Evolutionary conservation across 2,329 filamentous ascomycete species (phyloP).

Genomic region (Hymenoscyphus albidus): DNA sequence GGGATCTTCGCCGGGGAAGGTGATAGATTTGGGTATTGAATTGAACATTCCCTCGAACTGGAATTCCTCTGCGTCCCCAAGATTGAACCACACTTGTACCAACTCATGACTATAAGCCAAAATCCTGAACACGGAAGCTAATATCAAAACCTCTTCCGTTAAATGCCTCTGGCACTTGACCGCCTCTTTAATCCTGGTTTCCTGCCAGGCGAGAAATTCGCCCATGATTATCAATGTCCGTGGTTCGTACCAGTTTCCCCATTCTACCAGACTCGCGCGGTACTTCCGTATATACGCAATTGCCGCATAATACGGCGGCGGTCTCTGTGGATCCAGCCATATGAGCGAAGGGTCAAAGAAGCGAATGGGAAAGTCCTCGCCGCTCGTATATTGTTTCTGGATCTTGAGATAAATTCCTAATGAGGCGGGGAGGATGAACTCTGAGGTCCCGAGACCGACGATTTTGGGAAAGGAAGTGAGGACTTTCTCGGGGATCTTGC

Average conservation of each 20-base stretch:
- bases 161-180: not conserved
- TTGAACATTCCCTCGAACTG: not conserved
- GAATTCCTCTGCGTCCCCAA: not conserved
- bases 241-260: constrained; percentile 1
- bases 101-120: not conserved
- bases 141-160: not conserved
- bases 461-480: not conserved
- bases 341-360: not conserved
- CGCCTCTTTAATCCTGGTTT: not conserved
- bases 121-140: not conserved
- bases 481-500: not conserved
- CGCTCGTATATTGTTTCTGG: constrained; percentile 1
- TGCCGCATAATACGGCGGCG: not conserved
- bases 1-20: not conserved
- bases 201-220: not conserved
- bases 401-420: not conserved
- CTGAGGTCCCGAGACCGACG: not conserved
- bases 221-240: not conserved
- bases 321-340: not conserved
- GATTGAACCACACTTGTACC: not conserved
- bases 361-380: not conserved
- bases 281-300: not conserved
- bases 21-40: not conserved
- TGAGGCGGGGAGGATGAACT: not conserved
- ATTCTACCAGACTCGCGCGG: not conserved